A percentile compares a stretch with the other conserved stretches of the same genome.
phyloP scores from a whole-genome alignment of 306 rosid genomes.

The Quercus variabilis region DNA sequence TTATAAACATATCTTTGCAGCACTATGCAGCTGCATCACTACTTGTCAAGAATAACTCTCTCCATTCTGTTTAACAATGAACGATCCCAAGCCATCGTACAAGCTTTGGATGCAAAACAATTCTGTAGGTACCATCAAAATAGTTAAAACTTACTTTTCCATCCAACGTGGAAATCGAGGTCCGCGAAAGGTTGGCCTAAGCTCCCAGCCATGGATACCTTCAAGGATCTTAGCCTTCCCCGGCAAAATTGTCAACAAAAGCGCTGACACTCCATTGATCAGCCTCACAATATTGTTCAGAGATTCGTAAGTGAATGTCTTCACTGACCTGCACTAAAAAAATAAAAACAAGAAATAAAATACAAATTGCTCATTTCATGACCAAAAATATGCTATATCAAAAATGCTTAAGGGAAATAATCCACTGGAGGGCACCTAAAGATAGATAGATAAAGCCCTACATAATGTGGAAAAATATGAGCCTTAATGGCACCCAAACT shows the following conservation, averaged over 20 bases:
- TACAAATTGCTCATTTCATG: conserved; percentile 12
- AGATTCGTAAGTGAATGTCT: conserved; percentile 78
- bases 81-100: neutral
- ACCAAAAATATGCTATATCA: neutral
- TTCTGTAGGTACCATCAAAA: neutral
- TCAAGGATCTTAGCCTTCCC: conserved; percentile 81
- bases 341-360: conserved; percentile 13
- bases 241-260: conserved; percentile 66
- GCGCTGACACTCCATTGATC: conserved; percentile 90
- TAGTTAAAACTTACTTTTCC: conserved; percentile 65
- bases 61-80: neutral
- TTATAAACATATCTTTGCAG: no score
- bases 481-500: neutral
- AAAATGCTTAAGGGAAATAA: neutral
- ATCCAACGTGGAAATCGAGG: conserved; percentile 99
- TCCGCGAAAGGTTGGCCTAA: conserved; percentile 84
- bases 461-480: neutral
- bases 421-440: neutral
- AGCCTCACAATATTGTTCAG: conserved; percentile 73
- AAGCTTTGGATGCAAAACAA: neutral
- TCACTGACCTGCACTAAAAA: conserved; percentile 72
- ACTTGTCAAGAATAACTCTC: neutral
- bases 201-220: conserved; percentile 99
- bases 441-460: neutral
- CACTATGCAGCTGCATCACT: neutral